Conservation (phyloP, 2,329 filamentous ascomycete species). For the Clarireedia sp. region DNA sequence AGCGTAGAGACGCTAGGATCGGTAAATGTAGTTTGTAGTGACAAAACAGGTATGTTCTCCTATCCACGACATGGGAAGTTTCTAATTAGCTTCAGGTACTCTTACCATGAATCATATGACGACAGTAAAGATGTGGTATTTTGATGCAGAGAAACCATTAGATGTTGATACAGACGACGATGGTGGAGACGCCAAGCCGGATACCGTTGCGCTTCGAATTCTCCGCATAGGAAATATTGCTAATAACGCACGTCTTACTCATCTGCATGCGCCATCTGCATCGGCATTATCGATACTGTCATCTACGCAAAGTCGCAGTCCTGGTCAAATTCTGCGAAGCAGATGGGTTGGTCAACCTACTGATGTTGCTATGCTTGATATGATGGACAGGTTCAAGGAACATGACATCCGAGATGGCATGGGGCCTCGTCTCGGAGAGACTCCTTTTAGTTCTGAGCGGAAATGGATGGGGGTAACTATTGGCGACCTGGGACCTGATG, state of each 20-base stretch:
- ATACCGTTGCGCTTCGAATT: constrained; percentile 69
- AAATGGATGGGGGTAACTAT: constrained; percentile 99
- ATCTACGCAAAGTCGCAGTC: constrained; percentile 58
- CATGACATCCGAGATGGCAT: constrained; percentile 84
- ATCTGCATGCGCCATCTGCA: constrained; percentile 59
- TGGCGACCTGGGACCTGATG: constrained; percentile 35
- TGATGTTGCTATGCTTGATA: constrained; percentile 91
- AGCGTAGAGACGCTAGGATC: constrained; percentile 96
- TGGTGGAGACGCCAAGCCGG: constrained; percentile 49
- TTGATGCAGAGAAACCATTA: constrained; percentile 51
- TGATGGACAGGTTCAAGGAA: constrained; percentile 84
- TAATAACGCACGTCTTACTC: constrained; percentile 81
- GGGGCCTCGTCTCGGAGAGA: constrained; percentile 74
- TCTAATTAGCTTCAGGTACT: constrained; percentile 50
- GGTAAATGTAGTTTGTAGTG: constrained; percentile 99
- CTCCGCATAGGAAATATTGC: constrained; percentile 92
- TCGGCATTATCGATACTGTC: constrained; percentile 75
- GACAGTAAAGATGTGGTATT: constrained; percentile 92
- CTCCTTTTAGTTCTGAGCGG: constrained; percentile 90
- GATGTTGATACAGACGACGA: constrained; percentile 47
- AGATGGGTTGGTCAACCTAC: constrained; percentile 96
- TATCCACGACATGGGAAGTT: constrained; percentile 1
- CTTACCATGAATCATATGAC: constrained; percentile 98
- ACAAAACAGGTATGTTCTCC: constrained; percentile 68
- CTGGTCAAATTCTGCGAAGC: constrained; percentile 61